Base-by-base conservation (phyloP, 1,284 basidiomycete species). In the Sporisorium exsertum region DNA sequence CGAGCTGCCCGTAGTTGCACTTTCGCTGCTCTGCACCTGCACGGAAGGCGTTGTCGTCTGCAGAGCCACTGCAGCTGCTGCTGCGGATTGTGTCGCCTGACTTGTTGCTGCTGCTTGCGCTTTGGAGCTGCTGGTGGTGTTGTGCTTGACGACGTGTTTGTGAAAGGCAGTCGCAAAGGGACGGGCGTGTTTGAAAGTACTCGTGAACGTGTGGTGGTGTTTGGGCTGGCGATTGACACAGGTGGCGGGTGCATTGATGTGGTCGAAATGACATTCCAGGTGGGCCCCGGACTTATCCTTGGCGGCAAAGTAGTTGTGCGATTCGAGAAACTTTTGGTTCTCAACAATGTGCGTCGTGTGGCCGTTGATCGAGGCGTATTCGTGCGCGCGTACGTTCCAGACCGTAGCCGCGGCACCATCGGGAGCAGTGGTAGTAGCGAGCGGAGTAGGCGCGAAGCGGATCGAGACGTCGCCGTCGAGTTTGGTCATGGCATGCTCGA, bases 381-480 rank as follows among this genome's bases (percentile, higher is more conserved):
- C 72, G 64, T 75, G 62, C 1, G 66, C 72, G 52, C 62, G 58
- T 4, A 75, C 67, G 45, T 75, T 75, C 72, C 72, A 75, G 47
- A 75, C 60, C 16, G 72, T 75, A 1, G 72, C 72, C 3, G 59
- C 56, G 18, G 66, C 67, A 8, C 72, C 72, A 8, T 66, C 60
- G 18, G 72, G 66, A 12, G 67, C 66, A 2, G 66, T 75, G 35
- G 67, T 70, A 35, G 72, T 75, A 46, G 72, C 66, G 35, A 75
- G 49, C 4, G 72, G 63, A 0, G 63, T 70, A 12, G 72, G 66
- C 15, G 26, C 33, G 53, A 75, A 70, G 3, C 40, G 37, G 29
- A 65, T 57, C 3, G 55, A 47, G 29, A 75, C 59, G 22, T 64
- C 62, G 22, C 66, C 72, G 43, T 56, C 58, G 22, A 59, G 46